phyloP scores from a whole-genome alignment of 106 monocot genomes.

The Platanthera zijinensis region DNA sequence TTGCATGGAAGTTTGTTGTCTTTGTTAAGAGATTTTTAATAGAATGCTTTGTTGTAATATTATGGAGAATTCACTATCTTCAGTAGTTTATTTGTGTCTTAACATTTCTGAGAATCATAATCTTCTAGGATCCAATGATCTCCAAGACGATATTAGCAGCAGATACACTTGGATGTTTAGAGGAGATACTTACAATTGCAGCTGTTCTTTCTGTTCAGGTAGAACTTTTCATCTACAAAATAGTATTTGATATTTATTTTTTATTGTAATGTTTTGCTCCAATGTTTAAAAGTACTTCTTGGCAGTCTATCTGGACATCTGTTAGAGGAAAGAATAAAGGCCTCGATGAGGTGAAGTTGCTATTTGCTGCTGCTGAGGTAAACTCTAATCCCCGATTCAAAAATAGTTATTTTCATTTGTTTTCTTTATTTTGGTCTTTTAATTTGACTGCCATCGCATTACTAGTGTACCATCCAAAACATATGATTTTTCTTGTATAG shows the following conservation, averaged over 20 bases:
- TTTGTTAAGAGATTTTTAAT: neutral
- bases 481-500: neutral
- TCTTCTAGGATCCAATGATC: conserved; percentile 81
- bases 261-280: neutral
- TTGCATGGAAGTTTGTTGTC: neutral
- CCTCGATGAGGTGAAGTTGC: conserved; percentile 80
- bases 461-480: neutral
- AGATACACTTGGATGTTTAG: conserved; percentile 57
- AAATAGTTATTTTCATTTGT: neutral
- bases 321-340: conserved; percentile 75
- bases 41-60: neutral
- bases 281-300: conserved; percentile 2
- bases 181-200: conserved; percentile 85
- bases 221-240: conserved; percentile 2
- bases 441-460: neutral
- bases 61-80: neutral
- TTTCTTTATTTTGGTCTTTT: neutral
- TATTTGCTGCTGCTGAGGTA: conserved; percentile 95
- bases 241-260: neutral
- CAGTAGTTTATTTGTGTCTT: neutral
- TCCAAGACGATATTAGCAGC: conserved; percentile 92
- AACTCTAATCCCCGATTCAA: conserved; percentile 2
- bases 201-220: conserved; percentile 95
- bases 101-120: neutral
- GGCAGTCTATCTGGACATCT: conserved; percentile 90